Percentiles rank a stretch among this genome's conserved stretches.
phyloP scores from a whole-genome alignment of 768 basidiomycete genomes.

The Trametes punicea region DNA sequence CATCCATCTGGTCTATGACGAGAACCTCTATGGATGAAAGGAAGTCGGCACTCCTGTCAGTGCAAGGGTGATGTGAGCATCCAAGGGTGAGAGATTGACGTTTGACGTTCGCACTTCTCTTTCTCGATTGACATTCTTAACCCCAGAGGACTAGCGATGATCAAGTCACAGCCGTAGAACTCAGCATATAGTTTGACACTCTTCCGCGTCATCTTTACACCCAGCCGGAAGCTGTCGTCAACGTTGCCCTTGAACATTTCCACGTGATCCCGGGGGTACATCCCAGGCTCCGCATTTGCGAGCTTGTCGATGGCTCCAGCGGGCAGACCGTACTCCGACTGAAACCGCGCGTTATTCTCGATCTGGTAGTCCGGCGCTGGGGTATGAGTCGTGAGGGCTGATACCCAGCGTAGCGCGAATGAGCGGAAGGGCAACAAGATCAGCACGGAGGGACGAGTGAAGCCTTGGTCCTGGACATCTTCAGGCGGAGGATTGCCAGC shows the following conservation, averaged over 20 bases:
- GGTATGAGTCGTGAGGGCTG: conserved; percentile 73
- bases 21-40: conserved; percentile 90
- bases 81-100: not conserved
- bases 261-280: conserved; percentile 85
- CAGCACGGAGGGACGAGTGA: conserved; percentile 92
- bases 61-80: too few relatives aligned
- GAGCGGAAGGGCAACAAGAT: conserved; percentile 93
- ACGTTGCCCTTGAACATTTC: conserved; percentile 96
- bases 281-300: conserved; percentile 63
- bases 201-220: conserved; percentile 90
- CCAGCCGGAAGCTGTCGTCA: conserved; percentile 92
- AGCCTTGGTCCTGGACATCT: conserved; percentile 93
- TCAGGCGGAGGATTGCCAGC: conserved; percentile 54
- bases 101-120: conserved; percentile 66
- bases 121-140: conserved; percentile 90
- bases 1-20: conserved; percentile 90
- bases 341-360: conserved; percentile 84
- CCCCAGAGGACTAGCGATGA: conserved; percentile 92
- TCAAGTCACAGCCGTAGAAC: conserved; percentile 88
- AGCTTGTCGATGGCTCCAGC: conserved; percentile 79
- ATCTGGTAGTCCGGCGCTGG: conserved; percentile 73
- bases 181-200: conserved; percentile 88
- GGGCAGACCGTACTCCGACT: conserved; percentile 80
- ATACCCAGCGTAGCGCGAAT: conserved; percentile 78
- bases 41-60: conserved; percentile 78